These are phyloP conservation scores for Suillus weaverae DNA, from an alignment of 768 basidiomycete genomes.

Conservation along the genomic window DNA sequence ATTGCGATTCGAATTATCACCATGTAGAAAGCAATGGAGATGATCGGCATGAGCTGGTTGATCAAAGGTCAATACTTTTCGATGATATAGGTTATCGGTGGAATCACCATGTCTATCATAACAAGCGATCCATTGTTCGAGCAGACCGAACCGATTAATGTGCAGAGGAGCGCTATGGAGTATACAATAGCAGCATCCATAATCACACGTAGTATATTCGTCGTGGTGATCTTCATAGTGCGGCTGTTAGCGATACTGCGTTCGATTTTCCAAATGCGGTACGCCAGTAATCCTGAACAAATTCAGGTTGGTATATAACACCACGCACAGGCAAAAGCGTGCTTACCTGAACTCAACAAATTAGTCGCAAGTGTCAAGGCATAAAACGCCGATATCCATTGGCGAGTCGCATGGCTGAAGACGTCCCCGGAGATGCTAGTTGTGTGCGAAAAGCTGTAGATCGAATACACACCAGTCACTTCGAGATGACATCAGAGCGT, in stretches of 20 bases:
- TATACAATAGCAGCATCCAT: conserved; percentile 41
- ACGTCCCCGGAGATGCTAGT: conserved; percentile 15
- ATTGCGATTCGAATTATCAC: conserved; percentile 40
- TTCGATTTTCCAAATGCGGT: conserved; percentile 33
- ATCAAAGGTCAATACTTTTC: background rate
- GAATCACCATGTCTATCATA: conserved; percentile 36
- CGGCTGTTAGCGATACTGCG: conserved; percentile 8
- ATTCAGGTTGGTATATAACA: background rate
- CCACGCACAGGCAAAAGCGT: background rate
- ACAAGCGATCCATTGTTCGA: conserved; percentile 35
- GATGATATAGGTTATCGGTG: background rate
- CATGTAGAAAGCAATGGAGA: conserved; percentile 45
- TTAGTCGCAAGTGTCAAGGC: conserved; percentile 34
- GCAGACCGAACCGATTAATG: conserved; percentile 30
- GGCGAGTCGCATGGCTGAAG: conserved; percentile 25
- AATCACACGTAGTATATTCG: conserved; percentile 30
- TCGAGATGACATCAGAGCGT: background rate
- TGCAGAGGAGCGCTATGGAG: conserved; percentile 34
- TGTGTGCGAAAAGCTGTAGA: conserved; percentile 16
- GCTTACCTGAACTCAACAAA: conserved; percentile 31
- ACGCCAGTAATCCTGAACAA: conserved; percentile 27
- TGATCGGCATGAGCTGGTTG: conserved; percentile 37
- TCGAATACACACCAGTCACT: conserved; percentile 22
- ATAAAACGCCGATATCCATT: conserved; percentile 39
- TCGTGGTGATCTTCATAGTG: background rate